Evolutionary conservation across 1,284 basidiomycete species (phyloP).

Genomic region (Ustilago tritici): DNA sequence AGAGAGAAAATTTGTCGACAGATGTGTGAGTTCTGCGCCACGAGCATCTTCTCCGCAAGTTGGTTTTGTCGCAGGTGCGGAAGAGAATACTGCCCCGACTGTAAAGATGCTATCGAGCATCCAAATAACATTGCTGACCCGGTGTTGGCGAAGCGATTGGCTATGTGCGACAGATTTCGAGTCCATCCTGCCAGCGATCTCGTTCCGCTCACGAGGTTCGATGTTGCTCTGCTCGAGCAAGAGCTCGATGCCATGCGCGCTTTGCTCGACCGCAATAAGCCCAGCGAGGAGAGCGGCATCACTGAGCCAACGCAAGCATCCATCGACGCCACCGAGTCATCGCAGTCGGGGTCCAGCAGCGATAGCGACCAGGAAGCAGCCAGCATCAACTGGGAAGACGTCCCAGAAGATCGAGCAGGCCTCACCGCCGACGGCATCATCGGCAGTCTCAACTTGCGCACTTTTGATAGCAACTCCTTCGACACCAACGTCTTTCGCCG

Average conservation of each 20-base stretch:
- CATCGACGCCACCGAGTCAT: background rate
- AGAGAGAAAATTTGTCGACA: slow-evolving; percentile 49
- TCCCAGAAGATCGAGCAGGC: slow-evolving; percentile 17
- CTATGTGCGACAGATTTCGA: slow-evolving; percentile 31
- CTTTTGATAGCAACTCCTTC: slow-evolving; percentile 21
- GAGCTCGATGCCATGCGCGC: slow-evolving; percentile 77
- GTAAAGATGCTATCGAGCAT: slow-evolving; percentile 76
- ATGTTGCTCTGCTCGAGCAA: slow-evolving; percentile 76
- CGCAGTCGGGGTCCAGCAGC: background rate
- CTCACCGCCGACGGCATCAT: slow-evolving; percentile 29
- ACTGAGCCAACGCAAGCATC: background rate
- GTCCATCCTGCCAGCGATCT: slow-evolving; percentile 73
- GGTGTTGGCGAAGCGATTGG: slow-evolving; percentile 30
- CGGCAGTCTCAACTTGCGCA: slow-evolving; percentile 24
- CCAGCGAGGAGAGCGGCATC: background rate
- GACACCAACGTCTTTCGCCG: slow-evolving; percentile 26
- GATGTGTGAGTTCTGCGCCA: slow-evolving; percentile 83
- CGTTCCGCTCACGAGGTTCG: slow-evolving; percentile 78
- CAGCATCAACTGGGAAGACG: slow-evolving; percentile 20
- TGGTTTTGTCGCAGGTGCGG: slow-evolving; percentile 92
- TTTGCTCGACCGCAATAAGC: slow-evolving; percentile 40
- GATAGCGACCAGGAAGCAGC: slow-evolving; percentile 3
- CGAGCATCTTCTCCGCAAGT: slow-evolving; percentile 86
- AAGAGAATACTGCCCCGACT: slow-evolving; percentile 86
- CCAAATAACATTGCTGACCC: slow-evolving; percentile 17